phyloP scores from a whole-genome alignment of 352 stramenopile genomes.

The Phytophthora palmivora region DNA sequence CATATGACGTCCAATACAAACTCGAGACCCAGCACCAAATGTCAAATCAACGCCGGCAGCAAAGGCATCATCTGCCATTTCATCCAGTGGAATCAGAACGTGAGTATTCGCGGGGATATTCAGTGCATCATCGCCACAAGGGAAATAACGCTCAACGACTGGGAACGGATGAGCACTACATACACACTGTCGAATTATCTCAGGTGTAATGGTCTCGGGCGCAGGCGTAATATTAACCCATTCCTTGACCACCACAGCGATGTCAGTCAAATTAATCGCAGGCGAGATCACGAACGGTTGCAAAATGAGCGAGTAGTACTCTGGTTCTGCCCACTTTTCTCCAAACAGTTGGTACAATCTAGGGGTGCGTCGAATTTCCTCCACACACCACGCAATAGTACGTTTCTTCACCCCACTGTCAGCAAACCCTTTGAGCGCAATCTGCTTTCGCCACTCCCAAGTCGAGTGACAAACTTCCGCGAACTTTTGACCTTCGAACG shows the following conservation, averaged over 20 bases:
- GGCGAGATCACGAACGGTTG: constrained; percentile 43
- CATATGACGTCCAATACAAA: constrained; percentile 41
- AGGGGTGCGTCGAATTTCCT: constrained; percentile 30
- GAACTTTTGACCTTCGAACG: constrained; percentile 23
- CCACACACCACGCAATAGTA: constrained; percentile 36
- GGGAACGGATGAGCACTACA: constrained; percentile 41
- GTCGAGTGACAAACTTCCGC: constrained; percentile 30
- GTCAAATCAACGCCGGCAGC: constrained; percentile 38
- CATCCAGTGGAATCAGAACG: constrained; percentile 38
- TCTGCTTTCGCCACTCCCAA: constrained; percentile 44
- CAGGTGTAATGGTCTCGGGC: constrained; percentile 21
- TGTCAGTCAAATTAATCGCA: constrained; percentile 42
- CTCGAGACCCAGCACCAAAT: constrained; percentile 37
- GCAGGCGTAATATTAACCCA: constrained; percentile 25
- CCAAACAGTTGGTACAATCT: constrained; percentile 35
- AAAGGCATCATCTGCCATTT: constrained; percentile 43
- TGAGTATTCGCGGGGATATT: constrained; percentile 38
- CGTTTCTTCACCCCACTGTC: constrained; percentile 25
- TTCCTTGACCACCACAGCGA: constrained; percentile 32
- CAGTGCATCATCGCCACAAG: constrained; percentile 16
- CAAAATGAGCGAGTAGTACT: constrained; percentile 46
- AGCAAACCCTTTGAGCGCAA: constrained; percentile 40
- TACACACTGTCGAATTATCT: constrained; percentile 41
- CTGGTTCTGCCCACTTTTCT: constrained; percentile 34
- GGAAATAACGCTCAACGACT: constrained; percentile 39